phyloP scores from a whole-genome alignment of 2,329 filamentous ascomycete species.

The Juglanconis oblonga region DNA sequence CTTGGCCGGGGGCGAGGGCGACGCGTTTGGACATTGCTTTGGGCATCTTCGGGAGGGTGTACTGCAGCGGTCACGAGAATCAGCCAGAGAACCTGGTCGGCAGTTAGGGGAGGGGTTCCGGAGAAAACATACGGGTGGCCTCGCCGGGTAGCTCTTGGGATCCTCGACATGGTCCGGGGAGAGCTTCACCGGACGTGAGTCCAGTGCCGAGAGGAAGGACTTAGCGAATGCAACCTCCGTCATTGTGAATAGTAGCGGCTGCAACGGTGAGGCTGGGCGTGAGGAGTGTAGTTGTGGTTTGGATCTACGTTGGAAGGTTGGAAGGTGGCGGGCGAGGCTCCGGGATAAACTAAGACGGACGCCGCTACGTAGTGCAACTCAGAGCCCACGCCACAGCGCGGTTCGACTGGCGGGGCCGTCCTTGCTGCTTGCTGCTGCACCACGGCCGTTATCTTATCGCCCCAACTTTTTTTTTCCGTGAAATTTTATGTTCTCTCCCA shows the following conservation, averaged over 20 bases:
- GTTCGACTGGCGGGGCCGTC: slow-evolving; percentile 4
- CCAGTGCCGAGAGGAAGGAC: slow-evolving; percentile 75
- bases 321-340: not conserved
- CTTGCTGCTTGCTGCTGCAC: not conserved
- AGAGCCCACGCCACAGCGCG: not conserved
- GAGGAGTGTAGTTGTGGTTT: not conserved
- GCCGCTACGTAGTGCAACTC: slow-evolving; percentile 15
- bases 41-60: slow-evolving; percentile 68
- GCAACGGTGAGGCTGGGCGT: not conserved
- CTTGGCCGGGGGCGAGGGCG: slow-evolving; percentile 48
- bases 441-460: slow-evolving; percentile 5
- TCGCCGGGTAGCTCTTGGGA: slow-evolving; percentile 71
- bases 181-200: slow-evolving; percentile 76
- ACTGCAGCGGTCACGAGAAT: slow-evolving; percentile 43
- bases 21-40: slow-evolving; percentile 37
- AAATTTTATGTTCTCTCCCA: not conserved
- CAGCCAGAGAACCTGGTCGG: not conserved
- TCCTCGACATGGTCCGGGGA: slow-evolving; percentile 90
- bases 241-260: slow-evolving; percentile 47
- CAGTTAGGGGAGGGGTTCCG: slow-evolving; percentile 4
- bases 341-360: not conserved
- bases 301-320: not conserved
- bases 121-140: slow-evolving; percentile 64
- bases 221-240: slow-evolving; percentile 84
- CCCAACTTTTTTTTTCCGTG: slow-evolving; percentile 10